A percentile compares a stretch with the other conserved stretches of the same genome.
Evolutionary conservation across 345 rosid species (phyloP).

Genomic region (Salix exigua): DNA sequence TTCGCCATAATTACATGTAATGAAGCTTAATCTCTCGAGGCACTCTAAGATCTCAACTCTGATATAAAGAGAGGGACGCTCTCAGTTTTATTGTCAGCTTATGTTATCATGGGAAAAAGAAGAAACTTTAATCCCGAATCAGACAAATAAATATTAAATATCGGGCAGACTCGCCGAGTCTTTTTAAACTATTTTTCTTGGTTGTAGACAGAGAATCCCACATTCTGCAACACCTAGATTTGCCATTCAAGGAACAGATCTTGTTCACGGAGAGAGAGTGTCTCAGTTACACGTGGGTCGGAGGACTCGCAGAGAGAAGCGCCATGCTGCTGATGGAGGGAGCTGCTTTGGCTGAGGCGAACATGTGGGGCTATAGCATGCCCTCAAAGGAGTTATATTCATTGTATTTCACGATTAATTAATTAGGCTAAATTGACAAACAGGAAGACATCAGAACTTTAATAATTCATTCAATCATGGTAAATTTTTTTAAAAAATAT

Average conservation of each 20-base stretch:
- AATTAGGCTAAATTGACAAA: background rate
- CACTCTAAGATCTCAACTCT: too few species aligned
- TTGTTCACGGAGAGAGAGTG: background rate
- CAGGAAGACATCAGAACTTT: background rate
- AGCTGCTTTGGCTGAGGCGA: slow-evolving; percentile 4
- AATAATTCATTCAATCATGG: background rate
- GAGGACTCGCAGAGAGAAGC: slow-evolving; percentile 1
- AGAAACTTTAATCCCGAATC: background rate
- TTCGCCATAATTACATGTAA: background rate
- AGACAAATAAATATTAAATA: background rate
- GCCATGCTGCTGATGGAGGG: slow-evolving; percentile 13
- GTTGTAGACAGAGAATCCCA: background rate
- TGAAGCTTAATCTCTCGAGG: too few species aligned
- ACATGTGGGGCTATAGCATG: slow-evolving; percentile 20
- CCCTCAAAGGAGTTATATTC: background rate
- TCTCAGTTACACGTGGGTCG: slow-evolving; percentile 8
- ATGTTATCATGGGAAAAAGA: background rate
- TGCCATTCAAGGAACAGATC: background rate
- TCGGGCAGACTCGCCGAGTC: background rate
- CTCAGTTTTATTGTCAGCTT: too few species aligned
- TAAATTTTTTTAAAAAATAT: too few species aligned
- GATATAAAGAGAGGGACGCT: too few species aligned
- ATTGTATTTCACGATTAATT: background rate
- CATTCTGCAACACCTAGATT: slow-evolving; percentile 5
- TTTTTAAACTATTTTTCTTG: background rate